Percentiles rank a stretch among this genome's conserved stretches.
phyloP scores from a whole-genome alignment of 169 alveolate species.

The Amoebophrya sp. region DNA sequence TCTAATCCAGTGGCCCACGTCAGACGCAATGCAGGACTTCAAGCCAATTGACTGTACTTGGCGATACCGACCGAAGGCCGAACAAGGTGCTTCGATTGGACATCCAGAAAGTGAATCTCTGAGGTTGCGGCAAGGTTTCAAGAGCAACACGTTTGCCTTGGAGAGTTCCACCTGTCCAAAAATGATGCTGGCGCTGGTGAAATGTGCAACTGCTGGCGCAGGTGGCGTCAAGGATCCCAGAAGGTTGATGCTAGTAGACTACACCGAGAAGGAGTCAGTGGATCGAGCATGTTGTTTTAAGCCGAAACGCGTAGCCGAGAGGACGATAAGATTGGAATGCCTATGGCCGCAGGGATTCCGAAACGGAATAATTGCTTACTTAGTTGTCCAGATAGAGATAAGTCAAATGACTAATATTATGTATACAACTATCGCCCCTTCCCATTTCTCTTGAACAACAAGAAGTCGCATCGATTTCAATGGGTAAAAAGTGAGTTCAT shows the following conservation, averaged over 20 bases:
- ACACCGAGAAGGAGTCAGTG: not conserved
- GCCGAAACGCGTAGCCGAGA: constrained; percentile 12
- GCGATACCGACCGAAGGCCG: constrained; percentile 23
- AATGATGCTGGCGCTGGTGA: constrained; percentile 7
- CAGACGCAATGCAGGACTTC: not conserved
- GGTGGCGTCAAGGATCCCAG: not conserved
- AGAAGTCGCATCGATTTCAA: no score
- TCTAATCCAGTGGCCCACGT: constrained; percentile 17
- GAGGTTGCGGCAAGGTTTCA: not conserved
- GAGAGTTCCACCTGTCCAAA: not conserved
- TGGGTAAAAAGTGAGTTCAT: no score
- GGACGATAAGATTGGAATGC: not conserved
- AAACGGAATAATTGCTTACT: no score
- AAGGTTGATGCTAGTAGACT: not conserved
- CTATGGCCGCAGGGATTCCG: no score
- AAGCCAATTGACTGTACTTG: not conserved
- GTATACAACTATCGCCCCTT: no score
- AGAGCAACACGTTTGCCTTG: not conserved
- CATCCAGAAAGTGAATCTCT: not conserved
- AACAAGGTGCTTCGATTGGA: not conserved
- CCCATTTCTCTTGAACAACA: no score
- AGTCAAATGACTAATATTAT: no score
- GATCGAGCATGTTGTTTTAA: not conserved
- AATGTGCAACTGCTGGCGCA: not conserved
- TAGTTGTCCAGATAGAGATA: no score